A percentile compares a stretch with the other conserved stretches of the same genome.
Evolutionary conservation across 768 basidiomycete genomes (phyloP).

Genomic region (Tremella yokohamensis): DNA sequence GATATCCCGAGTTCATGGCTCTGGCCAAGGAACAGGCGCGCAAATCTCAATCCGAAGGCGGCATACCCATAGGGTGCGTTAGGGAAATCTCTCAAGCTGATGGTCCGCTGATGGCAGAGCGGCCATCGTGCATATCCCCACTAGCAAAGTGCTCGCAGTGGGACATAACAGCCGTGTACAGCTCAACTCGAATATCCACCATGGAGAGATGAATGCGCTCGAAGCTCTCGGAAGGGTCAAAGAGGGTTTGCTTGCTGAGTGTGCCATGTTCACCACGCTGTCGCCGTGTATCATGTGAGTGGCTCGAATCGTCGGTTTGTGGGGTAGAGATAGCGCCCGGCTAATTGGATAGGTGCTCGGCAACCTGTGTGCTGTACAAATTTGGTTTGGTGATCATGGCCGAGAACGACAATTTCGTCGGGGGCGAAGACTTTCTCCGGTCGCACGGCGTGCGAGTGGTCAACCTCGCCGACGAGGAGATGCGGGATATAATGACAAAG

Average conservation of each 20-base stretch:
- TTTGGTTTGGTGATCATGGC: slow-evolving; percentile 21
- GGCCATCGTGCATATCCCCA: slow-evolving; percentile 20
- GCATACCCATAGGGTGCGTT: slow-evolving; percentile 23
- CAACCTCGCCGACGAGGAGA: slow-evolving; percentile 19
- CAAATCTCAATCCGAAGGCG: slow-evolving; percentile 18
- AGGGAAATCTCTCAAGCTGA: background rate
- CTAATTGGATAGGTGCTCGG: slow-evolving; percentile 14
- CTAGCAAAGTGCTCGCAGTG: slow-evolving; percentile 12
- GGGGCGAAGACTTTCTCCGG: slow-evolving; percentile 18
- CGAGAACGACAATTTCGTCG: slow-evolving; percentile 21
- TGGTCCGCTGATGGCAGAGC: background rate
- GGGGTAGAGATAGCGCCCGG: background rate
- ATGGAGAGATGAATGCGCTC: slow-evolving; percentile 25
- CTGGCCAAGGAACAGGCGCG: slow-evolving; percentile 18
- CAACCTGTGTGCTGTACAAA: slow-evolving; percentile 21
- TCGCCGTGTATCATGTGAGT: slow-evolving; percentile 25
- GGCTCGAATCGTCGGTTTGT: background rate
- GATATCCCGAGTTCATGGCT: no score
- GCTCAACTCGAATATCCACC: slow-evolving; percentile 17
- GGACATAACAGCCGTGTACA: slow-evolving; percentile 25
- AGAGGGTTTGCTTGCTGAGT: slow-evolving; percentile 16
- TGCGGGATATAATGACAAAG: slow-evolving; percentile 21
- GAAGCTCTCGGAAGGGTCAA: slow-evolving; percentile 21
- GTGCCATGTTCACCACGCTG: slow-evolving; percentile 26
- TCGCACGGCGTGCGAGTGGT: slow-evolving; percentile 17